Evolutionary conservation across 768 basidiomycete species (phyloP).

Genomic region (Rhizopogon vesiculosus): DNA sequence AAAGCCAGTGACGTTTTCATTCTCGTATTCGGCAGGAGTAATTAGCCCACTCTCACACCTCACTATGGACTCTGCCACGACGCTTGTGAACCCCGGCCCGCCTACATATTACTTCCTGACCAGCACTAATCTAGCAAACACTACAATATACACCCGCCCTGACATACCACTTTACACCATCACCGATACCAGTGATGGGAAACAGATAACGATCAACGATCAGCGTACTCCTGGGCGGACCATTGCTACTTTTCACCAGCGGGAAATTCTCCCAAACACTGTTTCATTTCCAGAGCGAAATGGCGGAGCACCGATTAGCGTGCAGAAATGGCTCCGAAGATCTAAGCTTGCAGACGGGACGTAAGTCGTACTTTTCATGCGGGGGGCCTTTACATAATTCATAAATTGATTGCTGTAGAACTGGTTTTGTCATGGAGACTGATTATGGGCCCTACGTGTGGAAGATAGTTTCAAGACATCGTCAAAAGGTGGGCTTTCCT

Average conservation of each 20-base stretch:
- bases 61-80: conserved; percentile 23
- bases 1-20: not conserved
- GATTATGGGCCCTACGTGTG: conserved; percentile 20
- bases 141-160: conserved; percentile 14
- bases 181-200: conserved; percentile 10
- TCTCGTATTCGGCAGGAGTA: not conserved
- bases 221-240: conserved; percentile 4
- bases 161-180: conserved; percentile 20
- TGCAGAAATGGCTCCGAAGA: conserved; percentile 24
- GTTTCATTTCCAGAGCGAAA: conserved; percentile 20
- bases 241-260: conserved; percentile 21
- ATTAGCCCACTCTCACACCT: not conserved
- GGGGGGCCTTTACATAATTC: not conserved
- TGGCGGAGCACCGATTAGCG: conserved; percentile 4
- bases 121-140: conserved; percentile 11
- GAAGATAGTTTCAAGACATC: conserved; percentile 18
- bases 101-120: conserved; percentile 25
- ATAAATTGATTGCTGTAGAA: conserved; percentile 3
- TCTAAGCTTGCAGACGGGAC: conserved; percentile 17
- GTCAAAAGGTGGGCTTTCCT: conserved; percentile 14
- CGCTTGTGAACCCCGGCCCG: conserved; percentile 19
- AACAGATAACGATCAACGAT: conserved; percentile 13
- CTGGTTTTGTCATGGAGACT: conserved; percentile 17
- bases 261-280: conserved; percentile 22
- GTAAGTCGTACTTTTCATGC: conserved; percentile 11